Conservation (phyloP, 345 rosid genomes). For the Microcos paniculata region DNA sequence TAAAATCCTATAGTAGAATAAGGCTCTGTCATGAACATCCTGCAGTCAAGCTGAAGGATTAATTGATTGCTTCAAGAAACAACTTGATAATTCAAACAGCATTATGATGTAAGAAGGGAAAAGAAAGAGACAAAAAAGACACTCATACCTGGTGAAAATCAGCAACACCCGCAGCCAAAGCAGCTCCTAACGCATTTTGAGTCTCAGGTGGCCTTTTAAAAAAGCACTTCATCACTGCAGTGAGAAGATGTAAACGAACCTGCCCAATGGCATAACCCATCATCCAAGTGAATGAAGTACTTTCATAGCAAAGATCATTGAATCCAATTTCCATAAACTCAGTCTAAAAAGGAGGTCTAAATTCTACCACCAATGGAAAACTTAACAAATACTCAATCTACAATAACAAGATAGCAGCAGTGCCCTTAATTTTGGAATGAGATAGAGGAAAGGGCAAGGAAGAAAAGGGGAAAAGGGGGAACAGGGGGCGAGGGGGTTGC, state of each 20-base stretch:
- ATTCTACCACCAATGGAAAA: not conserved
- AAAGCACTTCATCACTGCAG: constrained; percentile 94
- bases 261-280: constrained; percentile 35
- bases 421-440: not conserved
- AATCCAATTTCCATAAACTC: constrained; percentile 14
- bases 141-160: constrained; percentile 82
- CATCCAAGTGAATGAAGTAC: constrained; percentile 17
- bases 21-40: constrained; percentile 99
- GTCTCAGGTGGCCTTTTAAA: constrained; percentile 97
- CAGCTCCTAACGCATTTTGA: constrained; percentile 83
- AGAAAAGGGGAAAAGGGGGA: not conserved
- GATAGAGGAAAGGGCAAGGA: not conserved
- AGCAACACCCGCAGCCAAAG: constrained; percentile 81
- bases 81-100: constrained; percentile 11
- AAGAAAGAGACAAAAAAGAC: not conserved
- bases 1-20: constrained; percentile 94
- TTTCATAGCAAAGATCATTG: constrained; percentile 3
- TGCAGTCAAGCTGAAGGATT: constrained; percentile 37
- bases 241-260: constrained; percentile 96
- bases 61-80: constrained; percentile 13
- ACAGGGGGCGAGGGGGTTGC: not conserved
- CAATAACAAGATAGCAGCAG: not conserved
- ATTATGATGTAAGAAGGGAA: not conserved
- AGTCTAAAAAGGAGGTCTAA: not conserved
- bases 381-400: not conserved